Percentiles rank a stretch among this genome's conserved stretches.
Evolutionary conservation across 108 stramenopile species (phyloP).

Genomic region (Conticribra weissflogii): DNA sequence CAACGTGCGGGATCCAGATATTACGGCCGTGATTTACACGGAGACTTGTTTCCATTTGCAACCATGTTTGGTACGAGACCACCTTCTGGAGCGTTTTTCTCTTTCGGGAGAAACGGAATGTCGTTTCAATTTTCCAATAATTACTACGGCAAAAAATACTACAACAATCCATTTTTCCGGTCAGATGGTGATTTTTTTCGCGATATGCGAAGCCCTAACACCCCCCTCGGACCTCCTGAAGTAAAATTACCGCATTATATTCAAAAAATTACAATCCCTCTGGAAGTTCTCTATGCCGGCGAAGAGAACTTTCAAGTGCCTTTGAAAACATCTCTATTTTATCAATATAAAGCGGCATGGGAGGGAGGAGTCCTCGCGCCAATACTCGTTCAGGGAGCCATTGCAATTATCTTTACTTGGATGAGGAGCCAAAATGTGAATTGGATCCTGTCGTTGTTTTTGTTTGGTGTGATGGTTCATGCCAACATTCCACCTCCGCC

Average conservation of each 20-base stretch:
- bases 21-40: no score
- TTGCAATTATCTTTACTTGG: slow-evolving; percentile 49
- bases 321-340: slow-evolving; percentile 52
- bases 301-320: slow-evolving; percentile 28
- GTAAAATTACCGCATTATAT: slow-evolving; percentile 68
- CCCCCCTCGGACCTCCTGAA: no score
- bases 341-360: slow-evolving; percentile 59
- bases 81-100: slow-evolving; percentile 38
- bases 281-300: slow-evolving; percentile 66
- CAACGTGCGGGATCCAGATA: no score
- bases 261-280: slow-evolving; percentile 60
- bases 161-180: neutral
- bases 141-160: neutral
- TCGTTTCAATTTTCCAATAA: slow-evolving; percentile 28
- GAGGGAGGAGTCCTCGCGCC: slow-evolving; percentile 51
- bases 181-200: neutral
- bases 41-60: no score
- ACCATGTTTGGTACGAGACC: slow-evolving; percentile 9
- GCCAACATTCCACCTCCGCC: slow-evolving; percentile 55
- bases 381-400: slow-evolving; percentile 41
- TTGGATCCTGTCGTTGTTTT: slow-evolving; percentile 37
- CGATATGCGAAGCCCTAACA: neutral
- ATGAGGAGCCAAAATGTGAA: slow-evolving; percentile 46
- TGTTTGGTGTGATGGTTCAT: slow-evolving; percentile 51
- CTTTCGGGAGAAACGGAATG: slow-evolving; percentile 28